Base-by-base conservation (phyloP, 2,329 filamentous ascomycete genomes). In the Westerdykella aurantiaca region DNA sequence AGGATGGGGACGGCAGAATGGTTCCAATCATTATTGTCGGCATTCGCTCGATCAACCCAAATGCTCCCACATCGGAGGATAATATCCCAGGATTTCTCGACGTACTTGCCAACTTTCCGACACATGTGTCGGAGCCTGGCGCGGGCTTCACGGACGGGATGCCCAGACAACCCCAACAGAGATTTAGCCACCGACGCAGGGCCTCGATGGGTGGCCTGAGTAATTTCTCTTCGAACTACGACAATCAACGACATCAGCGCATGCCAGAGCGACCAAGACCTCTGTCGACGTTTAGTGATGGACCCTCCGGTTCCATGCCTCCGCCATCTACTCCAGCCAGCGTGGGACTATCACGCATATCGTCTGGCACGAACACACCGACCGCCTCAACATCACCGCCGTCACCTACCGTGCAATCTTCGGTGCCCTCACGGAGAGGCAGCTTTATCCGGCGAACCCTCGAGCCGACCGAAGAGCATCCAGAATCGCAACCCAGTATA, bases 11-110 rank as follows among this genome's bases (percentile, higher is more conserved):
- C 42, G 77, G 77, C 38, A 73, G 82, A 17, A 82, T 82, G 65
- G 79, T 85, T 33, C 83, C 82, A 7, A 76, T 85, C 49, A 83
- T 85, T 35, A 82, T 85, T 41, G 82, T 85, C 34, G 82, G 82
- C 42, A 83, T 85, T 43, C 72, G 82, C 42, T 83, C 81, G 21
- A 81, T 85, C 45, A 80, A 77, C 25, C 75, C 79, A 16, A 66
- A 64, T 39, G 17, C 33, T 7, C n/a, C 33, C 7, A 35, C 33
- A 18, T 71, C 70, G 21, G 68, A 70, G 54, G 59, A 71, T 53
- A 64, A 68, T 53, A 68, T 73, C 47, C 72, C 68, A 17, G 72
- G 72, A 13, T 75, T 76, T 62, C 67, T 75, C 41, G 73, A 76
- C 45, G 71, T 72, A 23, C 67, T 76, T n/a, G 73, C 71, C 14